A percentile compares a stretch with the other conserved stretches of the same genome.
These are phyloP conservation scores for Colletotrichum euphorbiae DNA, from an alignment of 2,329 filamentous ascomycete genomes.

Conservation along the genomic window DNA sequence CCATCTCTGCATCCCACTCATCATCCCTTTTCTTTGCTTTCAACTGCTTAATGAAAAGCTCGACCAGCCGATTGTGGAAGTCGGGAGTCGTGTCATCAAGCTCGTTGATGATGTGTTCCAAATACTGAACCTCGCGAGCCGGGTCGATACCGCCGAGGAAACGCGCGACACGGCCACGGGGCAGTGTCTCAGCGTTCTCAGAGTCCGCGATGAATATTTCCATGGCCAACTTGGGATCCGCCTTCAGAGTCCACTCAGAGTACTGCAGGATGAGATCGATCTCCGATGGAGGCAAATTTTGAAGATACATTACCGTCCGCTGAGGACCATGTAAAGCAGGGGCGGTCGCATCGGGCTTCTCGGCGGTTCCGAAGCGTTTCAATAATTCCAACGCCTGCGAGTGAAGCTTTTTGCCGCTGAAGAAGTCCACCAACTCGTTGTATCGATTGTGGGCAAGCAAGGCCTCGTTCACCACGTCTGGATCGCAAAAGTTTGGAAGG, in stretches of 20 bases:
- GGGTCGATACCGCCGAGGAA: slow-evolving; percentile 79
- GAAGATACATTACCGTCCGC: slow-evolving; percentile 89
- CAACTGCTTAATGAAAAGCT: slow-evolving; percentile 73
- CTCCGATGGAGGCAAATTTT: slow-evolving; percentile 85
- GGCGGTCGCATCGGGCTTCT: slow-evolving; percentile 61
- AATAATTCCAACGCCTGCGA: slow-evolving; percentile 86
- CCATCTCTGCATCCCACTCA: slow-evolving; percentile 69
- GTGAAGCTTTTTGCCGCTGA: slow-evolving; percentile 95
- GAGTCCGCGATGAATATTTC: slow-evolving; percentile 94
- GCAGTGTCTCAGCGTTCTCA: slow-evolving; percentile 88
- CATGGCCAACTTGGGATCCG: slow-evolving; percentile 82
- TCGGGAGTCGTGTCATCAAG: slow-evolving; percentile 86
- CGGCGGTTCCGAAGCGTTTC: slow-evolving; percentile 78
- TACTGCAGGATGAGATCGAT: slow-evolving; percentile 94
- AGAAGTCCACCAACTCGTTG: slow-evolving; percentile 95
- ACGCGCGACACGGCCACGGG: slow-evolving; percentile 77
- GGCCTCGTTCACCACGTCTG: slow-evolving; percentile 93
- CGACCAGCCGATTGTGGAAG: slow-evolving; percentile 86
- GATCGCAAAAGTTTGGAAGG: slow-evolving; percentile 96
- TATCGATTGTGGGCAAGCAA: slow-evolving; percentile 89
- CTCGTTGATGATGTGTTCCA: slow-evolving; percentile 92
- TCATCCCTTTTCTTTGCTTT: slow-evolving; percentile 56
- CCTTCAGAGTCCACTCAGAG: slow-evolving; percentile 85
- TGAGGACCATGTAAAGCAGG: slow-evolving; percentile 80
- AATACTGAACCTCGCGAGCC: slow-evolving; percentile 80